Base-by-base conservation (phyloP, 1,139 yeast species). In the Kurtzmaniella quercitrusa region DNA sequence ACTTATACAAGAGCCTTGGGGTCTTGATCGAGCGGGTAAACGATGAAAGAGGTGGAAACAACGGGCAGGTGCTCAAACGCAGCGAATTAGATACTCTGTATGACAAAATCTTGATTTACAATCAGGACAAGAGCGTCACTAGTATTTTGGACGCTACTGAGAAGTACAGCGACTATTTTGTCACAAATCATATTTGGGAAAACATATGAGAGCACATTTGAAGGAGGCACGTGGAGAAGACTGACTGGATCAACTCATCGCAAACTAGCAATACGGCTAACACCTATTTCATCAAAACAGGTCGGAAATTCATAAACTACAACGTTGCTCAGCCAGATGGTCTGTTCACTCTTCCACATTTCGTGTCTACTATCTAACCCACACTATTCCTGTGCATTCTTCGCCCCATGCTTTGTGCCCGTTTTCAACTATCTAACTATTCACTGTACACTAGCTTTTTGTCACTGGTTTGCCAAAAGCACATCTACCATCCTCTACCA, bases 161-260 rank as follows among this genome's bases (percentile, higher is more conserved):
- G 24, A 74, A 77, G 51, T 81, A 81, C 53, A 76, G 82, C 50
- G 80, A 79, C 48, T 81, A 73, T 54, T 83, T 83, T 57, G 73
- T 83, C 25, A 75, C 88, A 9, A 83, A 84, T 53, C 81, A 76
- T 56, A 73, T 85, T 18, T 85, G 94, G 94, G 91, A 85, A 48
- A 70, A 77, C 9, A 31, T 43, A 21, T 43, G n/a, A n/a, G n/a
- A 21, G 23, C 4, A 21, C 23, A 21, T 21, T 5, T 21, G 23
- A 8, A 21, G 23, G 23, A 21, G n/a, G n/a, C n/a, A n/a, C n/a
- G n/a, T n/a, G n/a, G n/a, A n/a, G n/a, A n/a, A n/a, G n/a, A n/a
- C n/a, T n/a, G n/a, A n/a, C n/a, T n/a, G n/a, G n/a, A n/a, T n/a
- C n/a, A n/a, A n/a, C n/a, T n/a, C n/a, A n/a, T n/a, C n/a, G n/a